Evolutionary conservation across 2,329 filamentous ascomycete genomes (phyloP).

Genomic region (Fusarium floridanum): DNA sequence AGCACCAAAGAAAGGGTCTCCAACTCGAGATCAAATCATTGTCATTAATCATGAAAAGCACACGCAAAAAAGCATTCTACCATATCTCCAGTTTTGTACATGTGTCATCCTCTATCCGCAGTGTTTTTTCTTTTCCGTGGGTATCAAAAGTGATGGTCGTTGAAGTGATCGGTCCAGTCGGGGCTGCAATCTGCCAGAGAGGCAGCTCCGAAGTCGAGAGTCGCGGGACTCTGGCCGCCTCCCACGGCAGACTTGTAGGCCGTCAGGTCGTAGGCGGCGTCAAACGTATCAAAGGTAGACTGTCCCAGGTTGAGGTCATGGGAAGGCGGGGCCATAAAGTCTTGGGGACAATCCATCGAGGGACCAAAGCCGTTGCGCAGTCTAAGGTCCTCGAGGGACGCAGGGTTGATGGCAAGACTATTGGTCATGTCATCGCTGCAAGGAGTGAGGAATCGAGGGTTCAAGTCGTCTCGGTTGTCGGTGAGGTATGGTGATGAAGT

Average conservation of each 20-base stretch:
- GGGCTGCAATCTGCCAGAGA: constrained; percentile 45
- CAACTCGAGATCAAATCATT: constrained; percentile 27
- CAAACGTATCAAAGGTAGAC: constrained; percentile 57
- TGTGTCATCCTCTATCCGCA: constrained; percentile 40
- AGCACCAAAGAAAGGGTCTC: constrained; percentile 19
- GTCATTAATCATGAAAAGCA: constrained; percentile 50
- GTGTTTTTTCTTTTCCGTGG: constrained; percentile 29
- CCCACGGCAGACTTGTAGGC: constrained; percentile 49
- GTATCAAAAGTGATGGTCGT: constrained; percentile 52
- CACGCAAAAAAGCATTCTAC: constrained; percentile 35
- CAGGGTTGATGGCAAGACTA: constrained; percentile 45
- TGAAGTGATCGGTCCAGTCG: constrained; percentile 50
- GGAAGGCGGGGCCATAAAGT: constrained; percentile 46
- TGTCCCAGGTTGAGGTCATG: constrained; percentile 49
- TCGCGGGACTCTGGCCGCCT: constrained; percentile 46
- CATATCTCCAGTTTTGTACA: constrained; percentile 45
- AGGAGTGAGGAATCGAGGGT: constrained; percentile 63
- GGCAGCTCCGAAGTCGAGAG: constrained; percentile 43
- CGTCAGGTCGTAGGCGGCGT: constrained; percentile 56
- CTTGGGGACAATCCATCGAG: constrained; percentile 43
- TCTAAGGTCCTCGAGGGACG: constrained; percentile 46
- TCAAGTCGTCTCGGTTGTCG: constrained; percentile 53
- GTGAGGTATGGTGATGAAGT: constrained; percentile 53
- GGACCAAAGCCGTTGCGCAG: constrained; percentile 46
- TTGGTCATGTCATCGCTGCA: constrained; percentile 64